Base-by-base conservation (phyloP, 345 rosid genomes). In the Eucalyptus erythrocorys region DNA sequence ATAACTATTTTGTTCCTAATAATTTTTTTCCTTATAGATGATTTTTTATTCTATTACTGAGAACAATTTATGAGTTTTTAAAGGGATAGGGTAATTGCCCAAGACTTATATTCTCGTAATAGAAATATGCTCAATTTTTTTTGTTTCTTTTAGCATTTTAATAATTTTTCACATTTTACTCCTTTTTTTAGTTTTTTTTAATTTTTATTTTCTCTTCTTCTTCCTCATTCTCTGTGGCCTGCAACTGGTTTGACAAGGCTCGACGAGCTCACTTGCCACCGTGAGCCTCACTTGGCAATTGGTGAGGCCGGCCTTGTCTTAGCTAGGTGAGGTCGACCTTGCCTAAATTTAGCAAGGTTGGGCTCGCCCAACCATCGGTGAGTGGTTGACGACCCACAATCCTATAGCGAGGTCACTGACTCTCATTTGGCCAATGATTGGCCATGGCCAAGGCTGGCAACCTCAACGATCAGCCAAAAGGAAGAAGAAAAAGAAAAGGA, bases 301-400 rank as follows among this genome's bases (percentile, higher is more conserved):
- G 57, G 57, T 0, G 4, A 51, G 24, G 24, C 2, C 7, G 1
- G 24, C 10, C 57, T 51, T 0, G 0, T 7, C 10, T 51, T 51
- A 10, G 57, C 10, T 19, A 7, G 4, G 24, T 51, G 24, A 51
- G 24, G 57, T 51, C 0, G 1, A 51, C 3, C 8, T 51, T 0
- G 0, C 55, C 10, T 2, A 51, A 3, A 51, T 51, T 0, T 51
- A 51, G 0, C 2, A 17, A 51, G 2, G 10, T 3, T 0, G 2
- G 19, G 55, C 10, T 51, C 4, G 1, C 9, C 57, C 2, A 19
- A 3, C 10, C 2, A 51, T 0, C 0, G 0, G 1, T 51, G 26
- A 51, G 57, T 51, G 57, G 1, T 0, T 0, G 4, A 51, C 0
- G 5, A 51, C 2, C 0, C 1, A 0, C 1, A 5, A 19, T 1